Evolutionary conservation across 208 protist species (phyloP).

Genomic region (Histomonas meleagridis): DNA sequence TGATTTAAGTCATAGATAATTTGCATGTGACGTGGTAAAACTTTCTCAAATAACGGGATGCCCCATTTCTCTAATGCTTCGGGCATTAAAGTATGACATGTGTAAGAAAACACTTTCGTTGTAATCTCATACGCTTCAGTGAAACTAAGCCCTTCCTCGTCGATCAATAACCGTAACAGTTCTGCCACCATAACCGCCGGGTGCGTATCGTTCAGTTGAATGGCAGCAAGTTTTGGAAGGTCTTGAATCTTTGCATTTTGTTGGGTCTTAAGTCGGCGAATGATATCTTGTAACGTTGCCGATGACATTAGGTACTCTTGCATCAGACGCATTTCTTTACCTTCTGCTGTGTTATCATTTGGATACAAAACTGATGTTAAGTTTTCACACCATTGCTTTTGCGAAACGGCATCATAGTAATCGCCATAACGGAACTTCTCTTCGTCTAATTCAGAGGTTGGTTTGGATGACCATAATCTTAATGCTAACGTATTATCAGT

Average conservation of each 20-base stretch:
- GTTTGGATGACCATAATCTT: background rate
- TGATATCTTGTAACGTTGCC: constrained; percentile 50
- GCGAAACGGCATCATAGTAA: background rate
- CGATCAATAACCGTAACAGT: constrained; percentile 61
- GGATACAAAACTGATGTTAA: constrained; percentile 64
- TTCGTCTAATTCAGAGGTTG: background rate
- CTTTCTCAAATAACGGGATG: constrained; percentile 53
- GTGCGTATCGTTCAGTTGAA: constrained; percentile 75
- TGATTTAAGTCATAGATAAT: constrained; percentile 72
- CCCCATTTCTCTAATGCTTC: constrained; percentile 69
- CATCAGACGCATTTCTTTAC: constrained; percentile 66
- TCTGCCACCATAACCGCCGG: constrained; percentile 65
- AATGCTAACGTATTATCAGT: background rate
- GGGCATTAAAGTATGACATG: constrained; percentile 70
- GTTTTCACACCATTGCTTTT: background rate
- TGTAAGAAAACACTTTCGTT: constrained; percentile 58
- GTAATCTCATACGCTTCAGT: constrained; percentile 61
- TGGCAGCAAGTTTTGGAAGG: constrained; percentile 41
- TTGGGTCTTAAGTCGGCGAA: background rate
- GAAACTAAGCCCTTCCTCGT: constrained; percentile 56
- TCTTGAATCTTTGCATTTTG: background rate
- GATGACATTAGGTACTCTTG: constrained; percentile 51
- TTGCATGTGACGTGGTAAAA: constrained; percentile 64
- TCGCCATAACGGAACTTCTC: background rate
- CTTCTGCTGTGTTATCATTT: constrained; percentile 60